These are phyloP conservation scores for Penicilliopsis zonata DNA, from an alignment of 495 filamentous ascomycete species.

Conservation along the genomic window DNA sequence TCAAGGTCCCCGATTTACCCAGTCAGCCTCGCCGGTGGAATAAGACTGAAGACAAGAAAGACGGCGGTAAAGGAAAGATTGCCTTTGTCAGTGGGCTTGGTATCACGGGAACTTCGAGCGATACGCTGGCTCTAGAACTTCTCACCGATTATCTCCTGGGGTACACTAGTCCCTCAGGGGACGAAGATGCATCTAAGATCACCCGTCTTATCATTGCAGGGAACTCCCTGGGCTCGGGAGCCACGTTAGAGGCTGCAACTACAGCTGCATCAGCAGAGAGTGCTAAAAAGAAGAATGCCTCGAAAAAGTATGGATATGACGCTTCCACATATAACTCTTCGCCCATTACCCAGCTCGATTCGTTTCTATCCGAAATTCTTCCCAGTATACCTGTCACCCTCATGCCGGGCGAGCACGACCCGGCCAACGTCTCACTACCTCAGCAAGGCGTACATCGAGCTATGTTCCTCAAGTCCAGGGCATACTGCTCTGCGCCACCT, in stretches of 20 bases:
- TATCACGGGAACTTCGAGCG: constrained; percentile 62
- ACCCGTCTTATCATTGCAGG: constrained; percentile 83
- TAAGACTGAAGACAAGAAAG: constrained; percentile 32
- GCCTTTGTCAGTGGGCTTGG: constrained; percentile 82
- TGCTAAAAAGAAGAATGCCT: constrained; percentile 29
- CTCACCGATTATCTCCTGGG: constrained; percentile 82
- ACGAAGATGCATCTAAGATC: constrained; percentile 51
- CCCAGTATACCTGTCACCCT: constrained; percentile 73
- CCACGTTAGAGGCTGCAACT: constrained; percentile 18
- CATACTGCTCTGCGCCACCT: constrained; percentile 43
- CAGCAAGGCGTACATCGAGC: constrained; percentile 76
- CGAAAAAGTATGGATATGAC: constrained; percentile 93
- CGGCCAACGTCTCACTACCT: constrained; percentile 67
- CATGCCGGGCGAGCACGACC: constrained; percentile 63
- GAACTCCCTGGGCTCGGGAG: constrained; percentile 61
- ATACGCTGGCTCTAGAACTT: constrained; percentile 61
- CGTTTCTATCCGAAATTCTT: constrained; percentile 67
- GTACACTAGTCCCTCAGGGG: constrained; percentile 49
- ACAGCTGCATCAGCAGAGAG: constrained; percentile 18
- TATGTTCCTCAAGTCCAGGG: constrained; percentile 64
- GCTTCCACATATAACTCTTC: constrained; percentile 71
- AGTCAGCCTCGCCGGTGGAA: constrained; percentile 72
- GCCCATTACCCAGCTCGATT: constrained; percentile 72
- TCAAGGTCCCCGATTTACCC: constrained; percentile 76
- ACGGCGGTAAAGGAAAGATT: constrained; percentile 49